Evolutionary conservation across 1,139 yeast species (phyloP).

Genomic region (Suhomyces kunorum): DNA sequence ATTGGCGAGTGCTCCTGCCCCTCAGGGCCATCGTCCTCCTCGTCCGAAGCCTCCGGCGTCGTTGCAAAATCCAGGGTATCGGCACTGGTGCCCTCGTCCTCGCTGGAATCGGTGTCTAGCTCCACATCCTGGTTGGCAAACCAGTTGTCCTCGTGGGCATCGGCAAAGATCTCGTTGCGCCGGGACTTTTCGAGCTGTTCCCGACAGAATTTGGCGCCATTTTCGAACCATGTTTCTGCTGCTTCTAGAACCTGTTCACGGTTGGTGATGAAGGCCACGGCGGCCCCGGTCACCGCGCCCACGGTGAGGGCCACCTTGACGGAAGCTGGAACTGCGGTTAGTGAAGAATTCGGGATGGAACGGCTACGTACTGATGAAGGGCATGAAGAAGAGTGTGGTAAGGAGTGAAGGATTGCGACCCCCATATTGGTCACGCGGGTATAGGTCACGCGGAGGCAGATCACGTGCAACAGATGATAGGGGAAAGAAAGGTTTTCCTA

Average conservation of each 20-base stretch:
- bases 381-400: constrained; percentile 12
- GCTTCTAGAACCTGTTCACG: constrained; percentile 35
- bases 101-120: constrained; percentile 7
- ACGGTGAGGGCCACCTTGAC: constrained; percentile 41
- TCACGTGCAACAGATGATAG: background rate
- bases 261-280: constrained; percentile 38
- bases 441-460: too few species aligned
- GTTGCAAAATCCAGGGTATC: background rate
- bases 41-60: background rate
- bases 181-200: constrained; percentile 27
- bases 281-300: constrained; percentile 44
- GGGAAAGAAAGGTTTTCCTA: background rate
- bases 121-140: constrained; percentile 16
- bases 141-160: constrained; percentile 28
- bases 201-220: constrained; percentile 40
- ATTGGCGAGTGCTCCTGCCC: background rate
- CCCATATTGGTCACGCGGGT: background rate
- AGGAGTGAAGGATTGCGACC: background rate
- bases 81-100: constrained; percentile 5
- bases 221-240: constrained; percentile 35
- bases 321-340: constrained; percentile 38
- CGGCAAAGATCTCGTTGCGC: constrained; percentile 30
- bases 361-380: constrained; percentile 20
- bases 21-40: background rate
- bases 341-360: constrained; percentile 6